phyloP scores from a whole-genome alignment of 2,329 filamentous ascomycete genomes.

The Aspergillus alliaceus region DNA sequence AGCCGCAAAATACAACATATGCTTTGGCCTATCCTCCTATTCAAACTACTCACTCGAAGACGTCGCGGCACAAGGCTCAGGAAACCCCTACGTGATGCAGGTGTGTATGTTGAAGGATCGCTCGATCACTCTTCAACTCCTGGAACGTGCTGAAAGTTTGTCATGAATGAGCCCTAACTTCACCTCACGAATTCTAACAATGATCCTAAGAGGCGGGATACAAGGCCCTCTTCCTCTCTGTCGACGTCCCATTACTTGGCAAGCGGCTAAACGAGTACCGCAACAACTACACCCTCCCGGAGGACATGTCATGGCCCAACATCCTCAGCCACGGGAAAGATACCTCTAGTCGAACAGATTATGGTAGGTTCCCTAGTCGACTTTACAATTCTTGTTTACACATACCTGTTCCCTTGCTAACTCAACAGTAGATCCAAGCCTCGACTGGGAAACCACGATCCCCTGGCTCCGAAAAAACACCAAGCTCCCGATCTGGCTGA shows the following conservation, averaged over 20 bases:
- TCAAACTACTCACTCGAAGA: slow-evolving; percentile 49
- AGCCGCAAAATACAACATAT: slow-evolving; percentile 42
- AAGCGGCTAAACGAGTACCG: slow-evolving; percentile 55
- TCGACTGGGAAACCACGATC: slow-evolving; percentile 53
- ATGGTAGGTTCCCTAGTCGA: slow-evolving; percentile 20
- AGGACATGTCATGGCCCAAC: slow-evolving; percentile 46
- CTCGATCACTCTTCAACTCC: slow-evolving; percentile 40
- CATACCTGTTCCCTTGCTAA: neutral
- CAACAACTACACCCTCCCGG: slow-evolving; percentile 52
- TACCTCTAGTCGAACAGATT: slow-evolving; percentile 25
- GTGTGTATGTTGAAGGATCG: slow-evolving; percentile 55
- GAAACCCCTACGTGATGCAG: slow-evolving; percentile 55
- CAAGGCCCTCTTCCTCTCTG: slow-evolving; percentile 56
- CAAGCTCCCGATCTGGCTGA: slow-evolving; percentile 43
- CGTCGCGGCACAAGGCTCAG: slow-evolving; percentile 42
- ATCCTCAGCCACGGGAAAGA: slow-evolving; percentile 32
- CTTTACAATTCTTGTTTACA: neutral
- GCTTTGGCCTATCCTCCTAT: slow-evolving; percentile 52
- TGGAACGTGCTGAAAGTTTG: slow-evolving; percentile 47
- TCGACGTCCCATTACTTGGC: slow-evolving; percentile 56
- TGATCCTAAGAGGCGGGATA: slow-evolving; percentile 45
- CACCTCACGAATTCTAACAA: neutral
- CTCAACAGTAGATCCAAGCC: slow-evolving; percentile 31
- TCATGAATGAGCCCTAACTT: neutral
- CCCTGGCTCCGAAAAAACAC: slow-evolving; percentile 51